Conservation (phyloP, 2,329 filamentous ascomycete genomes). For the Fusarium cyanostomum region DNA sequence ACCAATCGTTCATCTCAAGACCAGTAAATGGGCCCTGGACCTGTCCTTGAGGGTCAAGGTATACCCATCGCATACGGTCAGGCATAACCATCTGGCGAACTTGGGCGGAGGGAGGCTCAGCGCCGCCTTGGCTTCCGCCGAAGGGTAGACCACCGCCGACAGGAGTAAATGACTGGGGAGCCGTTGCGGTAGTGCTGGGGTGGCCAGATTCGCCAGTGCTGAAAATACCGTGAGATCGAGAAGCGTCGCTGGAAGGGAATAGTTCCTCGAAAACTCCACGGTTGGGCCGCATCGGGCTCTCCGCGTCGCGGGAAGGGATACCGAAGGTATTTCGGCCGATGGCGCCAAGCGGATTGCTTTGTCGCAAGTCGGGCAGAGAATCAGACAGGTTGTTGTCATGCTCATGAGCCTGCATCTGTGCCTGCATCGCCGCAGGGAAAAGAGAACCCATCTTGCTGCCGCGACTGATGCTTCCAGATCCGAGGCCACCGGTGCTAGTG, state of each 20-base stretch:
- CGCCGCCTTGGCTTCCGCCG: constrained; percentile 48
- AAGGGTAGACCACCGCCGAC: constrained; percentile 49
- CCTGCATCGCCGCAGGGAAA: constrained; percentile 89
- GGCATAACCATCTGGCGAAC: constrained; percentile 98
- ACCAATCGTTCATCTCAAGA: constrained; percentile 99
- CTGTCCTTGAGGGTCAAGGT: constrained; percentile 91
- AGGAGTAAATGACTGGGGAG: constrained; percentile 50
- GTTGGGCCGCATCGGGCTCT: constrained; percentile 66
- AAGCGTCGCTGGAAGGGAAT: constrained; percentile 53
- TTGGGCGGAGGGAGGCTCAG: constrained; percentile 69
- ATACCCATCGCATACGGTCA: constrained; percentile 98
- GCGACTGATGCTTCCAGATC: constrained; percentile 74
- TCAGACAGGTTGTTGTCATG: constrained; percentile 69
- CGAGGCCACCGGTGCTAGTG: constrained; percentile 62
- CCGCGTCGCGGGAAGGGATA: constrained; percentile 63
- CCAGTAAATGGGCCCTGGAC: constrained; percentile 96
- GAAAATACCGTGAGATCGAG: constrained; percentile 49
- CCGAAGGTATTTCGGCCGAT: constrained; percentile 72
- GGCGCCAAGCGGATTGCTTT: constrained; percentile 70
- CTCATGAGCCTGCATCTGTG: constrained; percentile 82
- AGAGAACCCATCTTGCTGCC: constrained; percentile 86
- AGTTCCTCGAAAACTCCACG: constrained; percentile 66
- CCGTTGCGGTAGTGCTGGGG: constrained; percentile 45
- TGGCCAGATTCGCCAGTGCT: constrained; percentile 52
- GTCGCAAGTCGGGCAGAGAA: constrained; percentile 66